A percentile compares a stretch with the other conserved stretches of the same genome.
Evolutionary conservation across 1,139 yeast genomes (phyloP).

Genomic region (Hemisphaericaspora xylanilytica): DNA sequence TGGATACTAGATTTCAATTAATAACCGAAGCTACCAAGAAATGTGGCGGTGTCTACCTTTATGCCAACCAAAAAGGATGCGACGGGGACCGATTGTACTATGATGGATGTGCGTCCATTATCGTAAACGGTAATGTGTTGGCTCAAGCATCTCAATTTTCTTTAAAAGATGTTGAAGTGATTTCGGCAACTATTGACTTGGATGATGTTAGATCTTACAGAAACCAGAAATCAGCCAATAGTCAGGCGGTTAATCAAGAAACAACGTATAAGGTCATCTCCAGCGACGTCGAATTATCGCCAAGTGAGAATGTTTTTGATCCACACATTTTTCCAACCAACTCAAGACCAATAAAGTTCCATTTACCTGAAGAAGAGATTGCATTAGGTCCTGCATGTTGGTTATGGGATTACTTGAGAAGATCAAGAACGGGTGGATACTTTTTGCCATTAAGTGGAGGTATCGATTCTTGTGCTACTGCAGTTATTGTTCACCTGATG

Average conservation of each 20-base stretch:
- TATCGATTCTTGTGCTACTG: conserved; percentile 96
- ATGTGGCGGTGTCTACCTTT: conserved; percentile 93
- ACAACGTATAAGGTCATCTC: conserved; percentile 60
- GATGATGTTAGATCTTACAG: conserved; percentile 88
- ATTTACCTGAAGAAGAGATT: conserved; percentile 89
- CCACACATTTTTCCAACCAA: conserved; percentile 62
- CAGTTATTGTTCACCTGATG: conserved; percentile 92
- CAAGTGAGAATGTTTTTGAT: conserved; percentile 56
- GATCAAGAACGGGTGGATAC: conserved; percentile 86
- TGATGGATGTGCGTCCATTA: conserved; percentile 95
- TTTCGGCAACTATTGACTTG: conserved; percentile 88
- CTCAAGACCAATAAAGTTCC: conserved; percentile 54
- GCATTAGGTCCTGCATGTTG: conserved; percentile 99
- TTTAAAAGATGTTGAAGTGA: conserved; percentile 85
- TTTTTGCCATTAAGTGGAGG: conserved; percentile 96
- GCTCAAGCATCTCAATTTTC: conserved; percentile 95
- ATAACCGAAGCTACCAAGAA: conserved; percentile 91
- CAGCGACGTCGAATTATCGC: conserved; percentile 61
- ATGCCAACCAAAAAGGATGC: conserved; percentile 95
- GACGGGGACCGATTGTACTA: conserved; percentile 96
- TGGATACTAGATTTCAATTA: conserved; percentile 77
- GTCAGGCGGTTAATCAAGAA: conserved; percentile 61
- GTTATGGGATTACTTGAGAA: conserved; percentile 96
- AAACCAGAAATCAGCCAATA: conserved; percentile 70
- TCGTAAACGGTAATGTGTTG: conserved; percentile 84